Evolutionary conservation across 2,329 filamentous ascomycete species (phyloP).

Genomic region (Triangularia verruculosa): DNA sequence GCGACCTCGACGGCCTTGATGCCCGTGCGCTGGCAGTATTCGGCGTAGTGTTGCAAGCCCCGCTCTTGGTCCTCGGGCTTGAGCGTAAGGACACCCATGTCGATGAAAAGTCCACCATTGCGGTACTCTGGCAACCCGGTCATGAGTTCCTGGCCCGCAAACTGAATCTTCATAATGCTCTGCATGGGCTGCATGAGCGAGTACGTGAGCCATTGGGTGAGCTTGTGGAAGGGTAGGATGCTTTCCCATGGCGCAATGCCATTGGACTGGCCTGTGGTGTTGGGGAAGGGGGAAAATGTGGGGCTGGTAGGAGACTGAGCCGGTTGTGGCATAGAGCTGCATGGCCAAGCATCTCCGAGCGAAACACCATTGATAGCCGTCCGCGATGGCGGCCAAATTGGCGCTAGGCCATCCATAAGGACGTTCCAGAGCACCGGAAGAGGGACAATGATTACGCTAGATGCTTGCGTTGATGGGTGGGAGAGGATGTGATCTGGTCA

Average conservation of each 20-base stretch:
- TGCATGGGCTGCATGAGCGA: slow-evolving; percentile 66
- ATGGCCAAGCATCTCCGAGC: slow-evolving; percentile 93
- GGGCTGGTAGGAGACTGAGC: slow-evolving; percentile 46
- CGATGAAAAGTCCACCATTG: slow-evolving; percentile 68
- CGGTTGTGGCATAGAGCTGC: slow-evolving; percentile 69
- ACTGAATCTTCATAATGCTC: slow-evolving; percentile 49
- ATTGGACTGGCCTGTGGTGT: slow-evolving; percentile 31
- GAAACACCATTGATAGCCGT: slow-evolving; percentile 83
- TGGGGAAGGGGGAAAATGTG: slow-evolving; percentile 47
- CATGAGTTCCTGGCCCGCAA: slow-evolving; percentile 52
- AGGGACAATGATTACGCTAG: slow-evolving; percentile 81
- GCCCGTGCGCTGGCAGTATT: slow-evolving; percentile 69
- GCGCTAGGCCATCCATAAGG: slow-evolving; percentile 79
- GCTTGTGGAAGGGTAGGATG: slow-evolving; percentile 76
- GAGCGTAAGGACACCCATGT: slow-evolving; percentile 51
- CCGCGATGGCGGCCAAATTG: slow-evolving; percentile 85
- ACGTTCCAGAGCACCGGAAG: slow-evolving; percentile 87
- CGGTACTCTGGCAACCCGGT: slow-evolving; percentile 71
- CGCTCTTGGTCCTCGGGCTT: slow-evolving; percentile 44
- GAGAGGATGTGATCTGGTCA: slow-evolving; percentile 82
- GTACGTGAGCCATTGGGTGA: slow-evolving; percentile 82
- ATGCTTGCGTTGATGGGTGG: slow-evolving; percentile 84
- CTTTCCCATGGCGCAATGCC: slow-evolving; percentile 67
- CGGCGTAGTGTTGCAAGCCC: slow-evolving; percentile 48
- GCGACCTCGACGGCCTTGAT: slow-evolving; percentile 57